Evolutionary conservation across 2,329 filamentous ascomycete species (phyloP).

Genomic region (Aspergillus felis): DNA sequence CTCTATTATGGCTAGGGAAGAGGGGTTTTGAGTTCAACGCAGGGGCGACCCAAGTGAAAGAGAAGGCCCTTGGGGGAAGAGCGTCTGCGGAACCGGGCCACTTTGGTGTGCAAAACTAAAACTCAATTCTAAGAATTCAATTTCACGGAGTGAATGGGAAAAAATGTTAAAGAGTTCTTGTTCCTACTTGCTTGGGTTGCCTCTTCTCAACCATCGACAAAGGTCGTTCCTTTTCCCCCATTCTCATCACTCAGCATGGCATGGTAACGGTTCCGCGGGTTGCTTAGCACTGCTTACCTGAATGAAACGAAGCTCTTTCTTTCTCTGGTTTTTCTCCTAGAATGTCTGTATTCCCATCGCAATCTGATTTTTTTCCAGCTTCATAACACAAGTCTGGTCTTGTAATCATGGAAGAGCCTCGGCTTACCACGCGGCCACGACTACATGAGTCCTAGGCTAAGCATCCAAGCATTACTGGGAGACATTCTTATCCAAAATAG

Average conservation of each 20-base stretch:
- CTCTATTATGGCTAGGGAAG: slow-evolving; percentile 29
- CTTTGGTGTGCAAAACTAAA: slow-evolving; percentile 15
- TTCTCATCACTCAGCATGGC: background rate
- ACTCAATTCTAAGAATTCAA: slow-evolving; percentile 14
- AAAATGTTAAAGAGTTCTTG: slow-evolving; percentile 17
- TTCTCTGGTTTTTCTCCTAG: background rate
- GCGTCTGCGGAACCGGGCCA: slow-evolving; percentile 7
- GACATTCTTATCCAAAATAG: background rate
- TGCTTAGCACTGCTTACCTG: background rate
- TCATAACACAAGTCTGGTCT: background rate
- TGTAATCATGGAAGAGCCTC: background rate
- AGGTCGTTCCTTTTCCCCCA: background rate
- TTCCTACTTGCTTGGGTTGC: slow-evolving; percentile 6
- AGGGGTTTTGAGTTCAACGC: slow-evolving; percentile 6
- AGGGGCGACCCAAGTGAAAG: slow-evolving; percentile 11
- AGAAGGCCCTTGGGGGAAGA: slow-evolving; percentile 3
- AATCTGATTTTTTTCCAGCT: background rate
- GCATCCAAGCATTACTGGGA: background rate
- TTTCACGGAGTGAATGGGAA: slow-evolving; percentile 15
- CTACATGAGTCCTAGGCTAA: background rate
- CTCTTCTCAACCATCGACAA: background rate
- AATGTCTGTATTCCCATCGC: slow-evolving; percentile 13
- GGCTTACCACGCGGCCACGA: background rate
- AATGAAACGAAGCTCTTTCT: background rate
- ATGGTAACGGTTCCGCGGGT: background rate